These are phyloP conservation scores for Candida odintsovae DNA, from an alignment of 805 yeast genomes.

Conservation along the genomic window DNA sequence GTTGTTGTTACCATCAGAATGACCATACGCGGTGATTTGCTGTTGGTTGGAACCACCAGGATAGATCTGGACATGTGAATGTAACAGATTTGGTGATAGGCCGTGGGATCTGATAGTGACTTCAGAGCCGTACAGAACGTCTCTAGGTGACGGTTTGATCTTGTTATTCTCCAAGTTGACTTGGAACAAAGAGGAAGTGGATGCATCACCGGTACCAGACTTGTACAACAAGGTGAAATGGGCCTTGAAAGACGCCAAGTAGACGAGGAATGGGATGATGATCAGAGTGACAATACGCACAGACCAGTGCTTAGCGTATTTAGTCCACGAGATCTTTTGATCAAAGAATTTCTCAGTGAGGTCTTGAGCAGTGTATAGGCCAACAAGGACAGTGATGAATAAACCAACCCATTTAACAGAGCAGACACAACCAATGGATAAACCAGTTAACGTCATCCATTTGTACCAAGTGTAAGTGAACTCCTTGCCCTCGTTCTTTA, in stretches of 20 bases:
- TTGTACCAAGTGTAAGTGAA: slow-evolving; percentile 36
- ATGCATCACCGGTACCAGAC: slow-evolving; percentile 91
- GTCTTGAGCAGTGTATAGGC: slow-evolving; percentile 52
- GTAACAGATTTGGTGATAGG: slow-evolving; percentile 67
- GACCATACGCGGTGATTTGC: slow-evolving; percentile 75
- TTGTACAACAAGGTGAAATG: slow-evolving; percentile 73
- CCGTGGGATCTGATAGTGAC: slow-evolving; percentile 58
- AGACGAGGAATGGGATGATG: slow-evolving; percentile 63
- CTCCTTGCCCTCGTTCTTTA: slow-evolving; percentile 33
- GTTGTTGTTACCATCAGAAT: slow-evolving; percentile 67
- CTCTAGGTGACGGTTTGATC: slow-evolving; percentile 63
- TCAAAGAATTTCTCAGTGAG: slow-evolving; percentile 38
- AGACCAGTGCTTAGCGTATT: slow-evolving; percentile 62
- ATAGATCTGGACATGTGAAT: slow-evolving; percentile 73
- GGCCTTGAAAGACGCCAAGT: slow-evolving; percentile 66
- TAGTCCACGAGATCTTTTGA: slow-evolving; percentile 20
- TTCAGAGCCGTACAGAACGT: slow-evolving; percentile 50
- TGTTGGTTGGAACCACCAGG: slow-evolving; percentile 78
- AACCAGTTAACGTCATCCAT: slow-evolving; percentile 60
- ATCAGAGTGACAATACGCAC: slow-evolving; percentile 63
- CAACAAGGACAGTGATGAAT: slow-evolving; percentile 56
- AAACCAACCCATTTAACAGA: slow-evolving; percentile 85
- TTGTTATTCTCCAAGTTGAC: slow-evolving; percentile 71
- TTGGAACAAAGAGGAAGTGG: slow-evolving; percentile 86
- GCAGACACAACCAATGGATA: slow-evolving; percentile 76